phyloP scores from a whole-genome alignment of 2,329 filamentous ascomycete species.

The Clonostachys sp. region DNA sequence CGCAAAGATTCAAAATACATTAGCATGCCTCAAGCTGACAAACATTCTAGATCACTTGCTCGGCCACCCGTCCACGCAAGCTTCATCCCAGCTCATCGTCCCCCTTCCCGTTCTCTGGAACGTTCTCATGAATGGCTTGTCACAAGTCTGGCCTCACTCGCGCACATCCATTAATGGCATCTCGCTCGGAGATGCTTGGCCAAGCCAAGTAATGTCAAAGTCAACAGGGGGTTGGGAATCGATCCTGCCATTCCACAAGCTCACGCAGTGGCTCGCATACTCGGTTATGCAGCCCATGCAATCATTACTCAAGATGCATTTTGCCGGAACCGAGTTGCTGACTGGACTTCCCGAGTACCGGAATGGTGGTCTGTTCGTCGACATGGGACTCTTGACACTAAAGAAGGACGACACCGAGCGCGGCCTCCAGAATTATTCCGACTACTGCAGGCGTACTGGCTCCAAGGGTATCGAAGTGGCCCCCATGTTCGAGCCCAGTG shows the following conservation, averaged over 20 bases:
- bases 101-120: slow-evolving; percentile 86
- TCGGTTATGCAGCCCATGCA: slow-evolving; percentile 91
- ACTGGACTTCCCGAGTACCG: slow-evolving; percentile 90
- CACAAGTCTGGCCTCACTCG: slow-evolving; percentile 82
- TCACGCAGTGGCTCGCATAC: slow-evolving; percentile 93
- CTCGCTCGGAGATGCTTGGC: slow-evolving; percentile 91
- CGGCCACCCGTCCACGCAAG: slow-evolving; percentile 83
- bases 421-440: slow-evolving; percentile 58
- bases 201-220: slow-evolving; percentile 74
- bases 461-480: slow-evolving; percentile 54
- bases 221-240: slow-evolving; percentile 62
- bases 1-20: not conserved
- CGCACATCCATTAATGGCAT: slow-evolving; percentile 84
- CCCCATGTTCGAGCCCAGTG: slow-evolving; percentile 53
- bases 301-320: slow-evolving; percentile 73
- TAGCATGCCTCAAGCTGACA: slow-evolving; percentile 4
- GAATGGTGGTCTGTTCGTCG: slow-evolving; percentile 83
- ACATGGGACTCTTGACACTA: slow-evolving; percentile 75
- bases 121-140: slow-evolving; percentile 81
- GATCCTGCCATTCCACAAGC: slow-evolving; percentile 88
- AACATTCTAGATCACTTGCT: slow-evolving; percentile 78
- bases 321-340: slow-evolving; percentile 74
- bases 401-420: slow-evolving; percentile 66
- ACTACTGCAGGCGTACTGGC: slow-evolving; percentile 68
- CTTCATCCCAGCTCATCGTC: slow-evolving; percentile 82